Evolutionary conservation across 2,329 filamentous ascomycete species (phyloP).

Genomic region (Fusarium agapanthi): DNA sequence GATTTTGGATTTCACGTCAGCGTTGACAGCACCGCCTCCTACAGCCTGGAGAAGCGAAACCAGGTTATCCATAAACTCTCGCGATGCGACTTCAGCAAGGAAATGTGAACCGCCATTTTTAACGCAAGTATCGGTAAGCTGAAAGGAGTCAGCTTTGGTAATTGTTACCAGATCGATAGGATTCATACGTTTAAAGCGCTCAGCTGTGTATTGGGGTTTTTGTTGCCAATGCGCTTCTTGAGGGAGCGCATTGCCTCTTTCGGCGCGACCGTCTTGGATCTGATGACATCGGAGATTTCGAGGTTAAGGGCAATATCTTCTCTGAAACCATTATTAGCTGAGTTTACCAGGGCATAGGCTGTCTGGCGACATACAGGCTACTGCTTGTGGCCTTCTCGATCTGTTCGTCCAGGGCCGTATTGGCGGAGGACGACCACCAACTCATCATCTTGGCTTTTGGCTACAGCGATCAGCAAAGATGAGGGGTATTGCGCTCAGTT

Average conservation of each 20-base stretch:
- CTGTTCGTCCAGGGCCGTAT: constrained; percentile 94
- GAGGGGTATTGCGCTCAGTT: background rate
- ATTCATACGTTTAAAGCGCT: constrained; percentile 84
- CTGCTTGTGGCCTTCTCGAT: constrained; percentile 94
- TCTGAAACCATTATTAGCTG: constrained; percentile 54
- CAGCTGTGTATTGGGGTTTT: constrained; percentile 96
- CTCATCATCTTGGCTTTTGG: constrained; percentile 72
- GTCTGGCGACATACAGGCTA: constrained; percentile 72
- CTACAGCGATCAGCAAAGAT: constrained; percentile 9
- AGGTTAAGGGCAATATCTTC: constrained; percentile 98
- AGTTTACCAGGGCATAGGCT: constrained; percentile 22
- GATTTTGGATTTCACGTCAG: constrained; percentile 88
- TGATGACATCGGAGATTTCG: constrained; percentile 96
- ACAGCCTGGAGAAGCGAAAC: constrained; percentile 87
- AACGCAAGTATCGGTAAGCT: constrained; percentile 97
- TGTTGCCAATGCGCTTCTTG: constrained; percentile 93
- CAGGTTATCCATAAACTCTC: constrained; percentile 98
- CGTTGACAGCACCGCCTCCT: constrained; percentile 77
- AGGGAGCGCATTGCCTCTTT: constrained; percentile 98
- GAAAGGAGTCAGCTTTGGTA: constrained; percentile 22
- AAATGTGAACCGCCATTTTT: constrained; percentile 98
- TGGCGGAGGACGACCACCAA: constrained; percentile 93
- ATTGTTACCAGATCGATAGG: background rate
- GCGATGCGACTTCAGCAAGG: constrained; percentile 90
- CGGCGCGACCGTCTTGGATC: constrained; percentile 95